Conservation (phyloP, 352 stramenopile species). For the Aphanomyces invadans region DNA sequence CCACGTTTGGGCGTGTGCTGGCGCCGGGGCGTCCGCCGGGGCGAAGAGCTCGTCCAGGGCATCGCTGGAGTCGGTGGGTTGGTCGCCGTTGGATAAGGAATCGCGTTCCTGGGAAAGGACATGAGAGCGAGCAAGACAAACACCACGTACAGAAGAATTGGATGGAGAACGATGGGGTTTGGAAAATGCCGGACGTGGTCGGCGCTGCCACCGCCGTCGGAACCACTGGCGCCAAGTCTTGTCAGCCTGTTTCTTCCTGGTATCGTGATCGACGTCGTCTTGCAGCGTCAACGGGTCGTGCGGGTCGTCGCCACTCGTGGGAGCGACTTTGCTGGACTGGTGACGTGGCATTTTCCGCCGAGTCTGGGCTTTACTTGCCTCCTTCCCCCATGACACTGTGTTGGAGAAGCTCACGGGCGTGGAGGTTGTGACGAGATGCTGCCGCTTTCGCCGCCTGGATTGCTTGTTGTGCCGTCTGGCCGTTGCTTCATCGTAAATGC, state of each 20-base stretch:
- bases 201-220: not conserved
- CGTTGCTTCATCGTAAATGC: not conserved
- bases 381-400: constrained; percentile 9
- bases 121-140: not conserved
- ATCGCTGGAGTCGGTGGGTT: not conserved
- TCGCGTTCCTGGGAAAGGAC: not conserved
- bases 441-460: not conserved
- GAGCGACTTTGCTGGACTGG: not conserved
- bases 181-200: not conserved
- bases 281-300: constrained; percentile 20
- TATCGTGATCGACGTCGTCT: constrained; percentile 7
- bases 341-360: not conserved
- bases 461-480: not conserved
- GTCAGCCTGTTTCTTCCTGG: not conserved
- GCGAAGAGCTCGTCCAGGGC: not conserved
- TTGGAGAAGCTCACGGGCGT: not conserved
- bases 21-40: not conserved
- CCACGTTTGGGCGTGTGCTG: constrained; percentile 8
- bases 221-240: constrained; percentile 17
- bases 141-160: not conserved
- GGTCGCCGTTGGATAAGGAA: not conserved
- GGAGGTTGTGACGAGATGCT: not conserved
- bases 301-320: not conserved
- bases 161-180: not conserved
- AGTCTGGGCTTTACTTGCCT: not conserved